Evolutionary conservation across 495 filamentous ascomycete species (phyloP), one percentile per base, ranked within the genome.

Genomic region (Penicillium silybi): DNA sequence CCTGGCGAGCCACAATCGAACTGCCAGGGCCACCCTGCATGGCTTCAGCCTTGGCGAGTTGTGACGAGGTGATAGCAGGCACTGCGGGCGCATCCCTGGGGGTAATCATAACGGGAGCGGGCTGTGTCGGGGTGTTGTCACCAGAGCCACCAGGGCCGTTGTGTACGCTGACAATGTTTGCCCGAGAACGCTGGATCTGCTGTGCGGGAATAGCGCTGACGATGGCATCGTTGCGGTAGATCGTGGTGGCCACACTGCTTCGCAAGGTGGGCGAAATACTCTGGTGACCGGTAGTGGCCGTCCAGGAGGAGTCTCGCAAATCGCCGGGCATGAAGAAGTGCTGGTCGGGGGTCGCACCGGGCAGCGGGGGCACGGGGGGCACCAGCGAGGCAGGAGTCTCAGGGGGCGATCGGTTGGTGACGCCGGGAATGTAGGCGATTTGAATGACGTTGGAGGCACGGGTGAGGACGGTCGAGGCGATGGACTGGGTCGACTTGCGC

Each of bases 361-460:
- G 92, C 56, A 97, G 86, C 23, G 93, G 90, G 41, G 93, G 93
- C 11, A 98, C 90, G 0, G 93, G 93, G 22, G 90, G 92, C 16
- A 95, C 85, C 29, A 95, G 79, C n/a, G 89, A 74, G 29, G 84
- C 85, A 8, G 90, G 90, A 1, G 88, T 90, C 25, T 87, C 81
- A 9, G 88, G 87, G 2, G 86, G 83, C 4, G 91, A 90, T 41
- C 93, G 81, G 71, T 97, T 97, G 48, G 91, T 97, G 64, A 97
- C 92, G 41, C 93, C 93, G 43, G 93, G 93, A 57, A 98, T 97
- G 68, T 97, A 98, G 40, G 95, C 93, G 67, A 98, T 98, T 71
- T 97, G 93, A 54, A 98, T 98, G 65, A 98, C 89, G 72, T 98
- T 97, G 52, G 92, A 97, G 40, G 93, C 93, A 41, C 93, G 86